phyloP scores from a whole-genome alignment of 306 rosid species.

The Pterocarpus santalinus region DNA sequence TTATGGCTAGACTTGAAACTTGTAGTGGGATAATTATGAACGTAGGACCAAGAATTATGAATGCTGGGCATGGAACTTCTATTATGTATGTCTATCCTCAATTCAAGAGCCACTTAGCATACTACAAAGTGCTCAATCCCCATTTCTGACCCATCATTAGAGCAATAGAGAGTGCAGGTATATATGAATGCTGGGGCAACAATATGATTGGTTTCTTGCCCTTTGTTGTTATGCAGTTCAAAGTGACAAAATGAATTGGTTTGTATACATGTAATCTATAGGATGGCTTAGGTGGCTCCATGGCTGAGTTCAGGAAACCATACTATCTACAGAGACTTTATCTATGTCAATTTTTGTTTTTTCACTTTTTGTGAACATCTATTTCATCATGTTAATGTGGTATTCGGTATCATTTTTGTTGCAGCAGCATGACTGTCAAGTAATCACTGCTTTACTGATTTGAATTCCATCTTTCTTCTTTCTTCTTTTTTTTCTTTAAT shows the following conservation, averaged over 20 bases:
- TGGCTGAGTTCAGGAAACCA: background rate
- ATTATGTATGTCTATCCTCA: conserved; percentile 48
- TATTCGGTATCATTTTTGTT: conserved; percentile 46
- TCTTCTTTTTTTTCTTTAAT: background rate
- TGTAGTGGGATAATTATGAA: conserved; percentile 54
- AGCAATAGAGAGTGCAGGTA: conserved; percentile 10
- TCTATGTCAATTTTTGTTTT: background rate
- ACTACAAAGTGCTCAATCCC: conserved; percentile 42
- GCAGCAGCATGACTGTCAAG: conserved; percentile 49
- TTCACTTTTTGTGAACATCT: conserved; percentile 3
- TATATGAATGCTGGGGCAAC: conserved; percentile 36
- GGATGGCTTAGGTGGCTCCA: background rate
- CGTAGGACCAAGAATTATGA: conserved; percentile 60
- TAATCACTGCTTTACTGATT: conserved; percentile 51
- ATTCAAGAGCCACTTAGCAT: conserved; percentile 42
- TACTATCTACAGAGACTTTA: background rate
- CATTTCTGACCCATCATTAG: conserved; percentile 41
- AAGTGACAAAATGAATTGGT: conserved; percentile 28
- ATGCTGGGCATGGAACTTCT: conserved; percentile 47
- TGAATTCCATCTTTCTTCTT: conserved; percentile 16
- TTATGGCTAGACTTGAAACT: conserved; percentile 39
- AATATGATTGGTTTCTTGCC: conserved; percentile 33
- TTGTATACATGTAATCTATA: background rate
- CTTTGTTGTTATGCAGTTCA: conserved; percentile 19
- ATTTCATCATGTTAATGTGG: conserved; percentile 39